These are phyloP conservation scores for Viridothelium virens DNA, from an alignment of 495 filamentous ascomycete species.

Conservation along the genomic window DNA sequence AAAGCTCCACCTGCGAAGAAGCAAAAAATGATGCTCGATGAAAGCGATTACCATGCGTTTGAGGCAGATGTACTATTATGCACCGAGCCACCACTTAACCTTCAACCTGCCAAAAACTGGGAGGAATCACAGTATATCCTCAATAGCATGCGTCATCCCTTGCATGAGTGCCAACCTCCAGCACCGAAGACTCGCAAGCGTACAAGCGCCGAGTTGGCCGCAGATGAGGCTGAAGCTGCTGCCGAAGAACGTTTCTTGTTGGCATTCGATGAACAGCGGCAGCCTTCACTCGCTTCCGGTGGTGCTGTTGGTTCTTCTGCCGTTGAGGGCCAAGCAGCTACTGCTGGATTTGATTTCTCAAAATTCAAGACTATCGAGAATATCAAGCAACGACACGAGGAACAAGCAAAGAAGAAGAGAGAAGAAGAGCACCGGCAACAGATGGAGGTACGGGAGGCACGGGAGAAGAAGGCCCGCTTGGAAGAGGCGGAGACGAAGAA, in stretches of 20 bases:
- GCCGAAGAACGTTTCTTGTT: constrained; percentile 89
- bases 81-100: constrained; percentile 63
- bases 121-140: constrained; percentile 62
- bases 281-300: constrained; percentile 50
- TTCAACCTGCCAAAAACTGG: constrained; percentile 62
- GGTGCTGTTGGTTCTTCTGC: constrained; percentile 56
- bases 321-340: constrained; percentile 62
- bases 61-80: constrained; percentile 63
- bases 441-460: constrained; percentile 5
- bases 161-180: constrained; percentile 66
- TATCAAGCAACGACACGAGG: constrained; percentile 69
- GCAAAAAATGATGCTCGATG: constrained; percentile 70
- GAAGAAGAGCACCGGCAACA: constrained; percentile 50
- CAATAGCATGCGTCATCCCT: constrained; percentile 61
- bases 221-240: constrained; percentile 83
- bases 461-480: constrained; percentile 44
- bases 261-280: constrained; percentile 77
- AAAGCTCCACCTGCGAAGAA: constrained; percentile 56
- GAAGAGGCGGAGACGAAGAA: constrained; percentile 25
- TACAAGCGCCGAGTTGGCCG: constrained; percentile 86
- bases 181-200: constrained; percentile 84
- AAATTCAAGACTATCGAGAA: constrained; percentile 82
- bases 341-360: constrained; percentile 82
- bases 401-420: constrained; percentile 55
- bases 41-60: constrained; percentile 58